Conservation (phyloP, 2,329 filamentous ascomycete genomes). For the Coniosporium tulheliwenetii region DNA sequence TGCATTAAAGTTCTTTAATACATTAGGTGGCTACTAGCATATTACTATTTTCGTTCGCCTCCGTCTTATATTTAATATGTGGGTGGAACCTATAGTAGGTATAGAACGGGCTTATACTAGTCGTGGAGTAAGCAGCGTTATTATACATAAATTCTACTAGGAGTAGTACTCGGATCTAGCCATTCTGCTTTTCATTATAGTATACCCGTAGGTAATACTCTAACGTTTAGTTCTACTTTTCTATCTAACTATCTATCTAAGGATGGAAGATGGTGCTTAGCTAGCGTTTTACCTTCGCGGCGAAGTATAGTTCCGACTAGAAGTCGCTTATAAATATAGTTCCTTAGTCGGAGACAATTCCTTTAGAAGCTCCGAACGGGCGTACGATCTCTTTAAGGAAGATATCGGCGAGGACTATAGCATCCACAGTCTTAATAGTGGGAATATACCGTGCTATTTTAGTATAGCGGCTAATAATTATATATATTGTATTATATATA, state of each 20-base stretch:
- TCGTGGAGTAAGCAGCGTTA: constrained; percentile 1
- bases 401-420: background rate
- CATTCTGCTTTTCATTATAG: constrained; percentile 1
- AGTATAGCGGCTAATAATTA: background rate
- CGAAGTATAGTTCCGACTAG: constrained; percentile 2
- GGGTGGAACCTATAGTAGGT: too few species aligned
- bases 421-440: background rate
- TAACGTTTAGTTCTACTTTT: constrained; percentile 5
- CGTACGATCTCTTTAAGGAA: background rate
- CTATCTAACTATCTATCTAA: constrained; percentile 5
- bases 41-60: background rate
- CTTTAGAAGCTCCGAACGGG: constrained; percentile 1
- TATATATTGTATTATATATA: background rate
- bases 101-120: background rate
- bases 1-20: too few species aligned
- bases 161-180: constrained; percentile 1
- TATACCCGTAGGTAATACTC: constrained; percentile 5
- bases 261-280: constrained; percentile 6
- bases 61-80: too few species aligned
- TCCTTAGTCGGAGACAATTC: constrained; percentile 5
- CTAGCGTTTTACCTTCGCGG: constrained; percentile 3
- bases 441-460: constrained; percentile 1
- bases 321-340: constrained; percentile 3
- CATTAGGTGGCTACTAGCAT: too few species aligned
- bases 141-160: constrained; percentile 2